These are phyloP conservation scores for Aspergillus oerlinghausenensis DNA, from an alignment of 2,329 filamentous ascomycete genomes.

Conservation along the genomic window DNA sequence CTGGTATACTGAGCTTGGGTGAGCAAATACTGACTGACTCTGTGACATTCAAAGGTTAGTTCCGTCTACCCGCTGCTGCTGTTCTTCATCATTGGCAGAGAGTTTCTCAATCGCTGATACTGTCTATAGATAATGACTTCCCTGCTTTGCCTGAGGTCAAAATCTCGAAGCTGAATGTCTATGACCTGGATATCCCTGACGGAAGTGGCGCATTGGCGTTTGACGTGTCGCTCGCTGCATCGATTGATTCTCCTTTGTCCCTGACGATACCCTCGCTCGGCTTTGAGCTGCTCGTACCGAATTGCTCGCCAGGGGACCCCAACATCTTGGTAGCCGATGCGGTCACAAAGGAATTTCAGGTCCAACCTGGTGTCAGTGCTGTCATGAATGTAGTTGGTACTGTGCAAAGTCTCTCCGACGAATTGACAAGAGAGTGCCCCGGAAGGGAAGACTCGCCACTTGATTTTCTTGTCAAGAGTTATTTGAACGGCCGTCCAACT, in stretches of 20 bases:
- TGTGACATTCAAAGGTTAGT: conserved; percentile 77
- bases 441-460: conserved; percentile 74
- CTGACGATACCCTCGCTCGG: conserved; percentile 72
- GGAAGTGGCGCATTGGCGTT: conserved; percentile 67
- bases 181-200: conserved; percentile 59
- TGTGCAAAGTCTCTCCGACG: conserved; percentile 68
- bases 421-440: conserved; percentile 70
- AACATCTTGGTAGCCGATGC: conserved; percentile 77
- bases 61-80: conserved; percentile 45
- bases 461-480: conserved; percentile 73
- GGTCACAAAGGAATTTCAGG: conserved; percentile 60
- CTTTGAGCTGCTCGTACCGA: conserved; percentile 80
- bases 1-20: conserved; percentile 74
- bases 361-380: conserved; percentile 66
- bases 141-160: conserved; percentile 77
- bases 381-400: conserved; percentile 66
- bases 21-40: conserved; percentile 70
- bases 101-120: conserved; percentile 27
- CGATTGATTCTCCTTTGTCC: conserved; percentile 74
- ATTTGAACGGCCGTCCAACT: conserved; percentile 73
- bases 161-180: conserved; percentile 73
- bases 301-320: conserved; percentile 67
- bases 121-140: conserved; percentile 53
- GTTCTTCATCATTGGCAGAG: not conserved
- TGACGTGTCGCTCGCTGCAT: conserved; percentile 67